phyloP scores from a whole-genome alignment of 208 protist genomes.

The Leishmania aethiopica region DNA sequence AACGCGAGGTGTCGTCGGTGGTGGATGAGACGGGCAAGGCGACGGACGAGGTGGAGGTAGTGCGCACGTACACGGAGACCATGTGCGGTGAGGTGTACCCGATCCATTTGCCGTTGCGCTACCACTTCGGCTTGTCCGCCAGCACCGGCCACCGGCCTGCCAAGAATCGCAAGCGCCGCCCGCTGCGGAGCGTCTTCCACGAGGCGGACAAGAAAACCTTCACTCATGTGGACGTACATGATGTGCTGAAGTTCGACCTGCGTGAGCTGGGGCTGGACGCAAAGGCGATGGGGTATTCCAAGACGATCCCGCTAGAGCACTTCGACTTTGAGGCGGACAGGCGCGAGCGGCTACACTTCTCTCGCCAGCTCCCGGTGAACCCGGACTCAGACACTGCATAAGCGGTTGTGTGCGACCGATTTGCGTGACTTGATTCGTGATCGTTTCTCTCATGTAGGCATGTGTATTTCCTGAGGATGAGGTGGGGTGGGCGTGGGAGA shows the following conservation, averaged over 20 bases:
- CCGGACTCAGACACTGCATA: slow-evolving; percentile 45
- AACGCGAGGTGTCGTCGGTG: slow-evolving; percentile 17
- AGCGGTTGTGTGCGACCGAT: not conserved
- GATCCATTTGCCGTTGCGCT: slow-evolving; percentile 57
- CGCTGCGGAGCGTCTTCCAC: slow-evolving; percentile 34
- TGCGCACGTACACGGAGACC: slow-evolving; percentile 65
- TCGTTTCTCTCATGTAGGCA: not conserved
- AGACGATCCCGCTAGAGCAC: slow-evolving; percentile 75
- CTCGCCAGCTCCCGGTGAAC: slow-evolving; percentile 59
- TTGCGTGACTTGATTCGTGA: not conserved
- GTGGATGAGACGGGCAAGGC: slow-evolving; percentile 19
- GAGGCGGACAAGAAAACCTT: slow-evolving; percentile 27
- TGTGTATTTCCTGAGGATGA: not conserved
- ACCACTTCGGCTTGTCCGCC: slow-evolving; percentile 81
- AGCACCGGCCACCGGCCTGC: slow-evolving; percentile 59
- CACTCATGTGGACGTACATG: slow-evolving; percentile 81
- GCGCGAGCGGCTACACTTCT: slow-evolving; percentile 71
- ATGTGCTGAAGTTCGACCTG: slow-evolving; percentile 68
- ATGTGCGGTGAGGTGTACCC: slow-evolving; percentile 77
- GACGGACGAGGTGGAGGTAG: slow-evolving; percentile 40
- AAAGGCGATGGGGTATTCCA: slow-evolving; percentile 77
- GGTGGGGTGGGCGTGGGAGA: not conserved
- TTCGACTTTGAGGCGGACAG: slow-evolving; percentile 75
- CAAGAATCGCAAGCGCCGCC: slow-evolving; percentile 24
- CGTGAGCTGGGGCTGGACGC: slow-evolving; percentile 74